Evolutionary conservation across 495 filamentous ascomycete genomes (phyloP), one percentile per base, ranked within the genome.

Genomic region (Melanomma pulvis-pyrius): DNA sequence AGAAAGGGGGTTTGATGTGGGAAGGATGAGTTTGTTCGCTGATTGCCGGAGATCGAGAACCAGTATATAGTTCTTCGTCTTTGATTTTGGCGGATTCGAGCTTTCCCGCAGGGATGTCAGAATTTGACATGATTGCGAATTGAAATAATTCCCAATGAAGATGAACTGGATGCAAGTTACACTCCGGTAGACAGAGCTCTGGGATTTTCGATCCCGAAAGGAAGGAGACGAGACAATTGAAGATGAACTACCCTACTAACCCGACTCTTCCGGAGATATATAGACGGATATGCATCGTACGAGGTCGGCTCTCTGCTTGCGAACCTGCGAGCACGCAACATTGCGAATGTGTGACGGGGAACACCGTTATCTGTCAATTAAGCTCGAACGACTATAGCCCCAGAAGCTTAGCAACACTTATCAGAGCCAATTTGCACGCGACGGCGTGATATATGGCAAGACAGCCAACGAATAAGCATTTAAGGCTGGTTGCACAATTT

Each of bases 401-500:
- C 17, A 53, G 8, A 15, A 26, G 22, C 7, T 25, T 53, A 34
- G 30, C 30, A 34, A 34, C 30, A 34, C 12, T 5, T 34, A 12
- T 4, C 4, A 34, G 30, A 34, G 30, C 4, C 30, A 12, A 34
- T 34, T 12, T 34, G 30, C 30, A 34, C 30, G n/a, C n/a, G n/a
- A n/a, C n/a, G n/a, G n/a, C n/a, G n/a, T 34, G 12, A 34, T 12
- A 34, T 5, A 12, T 34, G 5, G 5, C 30, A 34, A 12, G 30
- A 34, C 12, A 34, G 12, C 30, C 5, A 34, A 34, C 12, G 5
- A 34, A 34, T 34, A 5, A 12, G 12, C 30, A 5, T 12, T 34
- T 34, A 26, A 21, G 19, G 6, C 22, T 32, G 49, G 22, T 65
- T 65, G 56, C 62, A 53, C 54, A 53, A 65, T 65, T 53, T 58